These are phyloP conservation scores for Collybiopsis confluens DNA, from an alignment of 768 basidiomycete genomes.

Conservation along the genomic window DNA sequence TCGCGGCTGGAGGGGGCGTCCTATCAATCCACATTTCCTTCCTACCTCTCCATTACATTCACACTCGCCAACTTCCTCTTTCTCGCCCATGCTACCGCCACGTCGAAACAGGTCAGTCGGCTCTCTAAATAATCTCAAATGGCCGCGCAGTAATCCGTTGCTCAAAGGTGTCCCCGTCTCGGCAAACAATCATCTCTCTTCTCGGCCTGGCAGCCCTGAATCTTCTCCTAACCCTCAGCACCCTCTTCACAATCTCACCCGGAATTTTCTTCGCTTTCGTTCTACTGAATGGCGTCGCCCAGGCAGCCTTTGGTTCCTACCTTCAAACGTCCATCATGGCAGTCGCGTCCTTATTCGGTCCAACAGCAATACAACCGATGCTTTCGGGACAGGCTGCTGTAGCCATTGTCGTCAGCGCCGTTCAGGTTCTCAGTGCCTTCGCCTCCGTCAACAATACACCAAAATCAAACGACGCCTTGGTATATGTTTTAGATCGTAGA, in stretches of 20 bases:
- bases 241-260: slow-evolving; percentile 50
- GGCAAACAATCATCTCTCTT: slow-evolving; percentile 49
- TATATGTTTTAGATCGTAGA: slow-evolving; percentile 16
- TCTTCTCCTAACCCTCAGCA: slow-evolving; percentile 60
- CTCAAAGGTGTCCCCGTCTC: slow-evolving; percentile 54
- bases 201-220: slow-evolving; percentile 49
- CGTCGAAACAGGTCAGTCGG: slow-evolving; percentile 65
- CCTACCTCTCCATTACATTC: slow-evolving; percentile 60
- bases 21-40: slow-evolving; percentile 54
- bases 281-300: slow-evolving; percentile 51
- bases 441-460: slow-evolving; percentile 50
- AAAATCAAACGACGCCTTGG: slow-evolving; percentile 16
- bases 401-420: slow-evolving; percentile 73
- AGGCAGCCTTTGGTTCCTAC: slow-evolving; percentile 66
- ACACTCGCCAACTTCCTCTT: slow-evolving; percentile 65
- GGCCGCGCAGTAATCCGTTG: too few relatives aligned
- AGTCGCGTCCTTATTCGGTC: slow-evolving; percentile 78
- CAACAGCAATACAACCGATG: slow-evolving; percentile 64
- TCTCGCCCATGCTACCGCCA: slow-evolving; percentile 70
- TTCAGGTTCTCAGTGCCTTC: slow-evolving; percentile 53
- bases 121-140: too few relatives aligned
- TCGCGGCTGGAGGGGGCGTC: slow-evolving; percentile 62
- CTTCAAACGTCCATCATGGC: slow-evolving; percentile 76
- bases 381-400: slow-evolving; percentile 86
- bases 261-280: slow-evolving; percentile 63